Evolutionary conservation across 2,329 filamentous ascomycete species (phyloP), one percentile per base, ranked within the genome.

Genomic region (Camptophora hylomeconis): DNA sequence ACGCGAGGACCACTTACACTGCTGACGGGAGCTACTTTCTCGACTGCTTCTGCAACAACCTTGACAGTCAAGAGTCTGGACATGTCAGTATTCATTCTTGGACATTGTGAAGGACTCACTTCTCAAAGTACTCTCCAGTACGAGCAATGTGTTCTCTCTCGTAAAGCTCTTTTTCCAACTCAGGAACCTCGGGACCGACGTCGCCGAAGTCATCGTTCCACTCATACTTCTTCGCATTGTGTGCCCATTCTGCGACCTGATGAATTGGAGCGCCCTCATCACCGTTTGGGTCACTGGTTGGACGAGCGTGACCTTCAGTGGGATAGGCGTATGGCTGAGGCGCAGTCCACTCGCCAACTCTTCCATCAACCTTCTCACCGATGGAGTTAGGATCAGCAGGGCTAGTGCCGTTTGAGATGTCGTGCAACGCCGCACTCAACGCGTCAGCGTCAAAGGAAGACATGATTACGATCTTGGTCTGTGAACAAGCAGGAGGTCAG

Each of bases 131-230:
- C 19, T 73, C 60, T 3, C 80, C 80, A 30, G 51, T 58, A 40
- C 60, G 57, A 35, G 56, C 56, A 28, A 63, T 54, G 59, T 54
- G 53, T 24, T 68, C 61, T 5, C 59, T 56, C 0, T 68, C 63
- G 31, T 92, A 98, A 5, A 98, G 70, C 43, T 77, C 61, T 5
- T 66, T 44, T 59, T 95, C 87, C 0, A 98, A 69, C 26, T 72
- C 68, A 0, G 67, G 60, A 30, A 75, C 68, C 27, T 61, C 62
- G 0, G 84, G 84, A 5, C 78, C 87, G 30, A 98, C 63, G 21
- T 95, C 87, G 2, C 87, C 89, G 42, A 68, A 80, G 3, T 92
- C 82, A 7, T 84, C 83, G 11, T 74, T 66, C 79, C 80, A 95
- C 46, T 86, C 72, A 44, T 95, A 95, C 23, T 79, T 63, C 0